Base-by-base conservation (phyloP, 73 alveolate genomes). In the Uronychia setigera region DNA sequence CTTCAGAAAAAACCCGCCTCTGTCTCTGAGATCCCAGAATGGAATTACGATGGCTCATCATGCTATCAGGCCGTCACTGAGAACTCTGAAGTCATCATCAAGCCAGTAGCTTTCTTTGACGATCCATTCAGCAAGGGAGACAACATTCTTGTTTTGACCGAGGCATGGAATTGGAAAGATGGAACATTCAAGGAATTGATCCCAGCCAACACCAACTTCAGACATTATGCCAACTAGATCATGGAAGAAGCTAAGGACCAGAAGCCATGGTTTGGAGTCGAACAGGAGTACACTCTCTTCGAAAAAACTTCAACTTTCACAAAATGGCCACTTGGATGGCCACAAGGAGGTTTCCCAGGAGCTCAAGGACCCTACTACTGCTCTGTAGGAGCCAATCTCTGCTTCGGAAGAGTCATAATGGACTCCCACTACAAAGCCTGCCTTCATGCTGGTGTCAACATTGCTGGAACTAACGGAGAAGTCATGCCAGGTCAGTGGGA, bases 401-500 rank as follows among this genome's bases (percentile, higher is more conserved):
- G 96, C 85, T 93, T 88, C 74, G 99, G 99, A 32, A 88, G 99
- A 80, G 96, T 94, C 0, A 83, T 97, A 31, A 92, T 93, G 77
- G 99, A 97, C 32, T 96, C 96, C 35, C 98, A 95, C 83, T 87
- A 88, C 87, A 91, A 93, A 86, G 96, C 97, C 32, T 95, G 98
- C 85, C 88, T 97, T 82, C 88, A 90, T 89, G 96, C 99, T 0
- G 98, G 98, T 27, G 60, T 97, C 58, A 90, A 90, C 46, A 96
- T 97, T 31, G 93, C 98, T 25, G 99, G 98, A 28, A 91, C 95
- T 57, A 97, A 97, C 81, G 97, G 96, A 31, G 99, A 97, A 78
- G 99, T 94, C 31, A 96, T 94, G 93, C 99, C 99, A 31, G 97
- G 98, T 27, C 91, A 97, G 92, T 97, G 99, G 99, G 99, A 96